phyloP scores from a whole-genome alignment of 345 rosid genomes.

The Populus ilicifolia region DNA sequence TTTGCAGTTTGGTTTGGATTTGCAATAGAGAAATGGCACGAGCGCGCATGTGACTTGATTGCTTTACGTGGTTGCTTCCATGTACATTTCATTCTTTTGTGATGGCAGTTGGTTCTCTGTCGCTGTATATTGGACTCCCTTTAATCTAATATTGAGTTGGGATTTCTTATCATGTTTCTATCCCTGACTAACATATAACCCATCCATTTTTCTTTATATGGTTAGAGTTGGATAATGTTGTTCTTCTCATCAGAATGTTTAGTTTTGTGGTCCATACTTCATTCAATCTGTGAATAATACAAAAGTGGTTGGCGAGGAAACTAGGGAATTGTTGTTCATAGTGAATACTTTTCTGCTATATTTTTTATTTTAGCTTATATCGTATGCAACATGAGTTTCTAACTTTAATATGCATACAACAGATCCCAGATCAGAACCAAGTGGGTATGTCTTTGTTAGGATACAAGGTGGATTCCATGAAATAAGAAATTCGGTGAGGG shows the following conservation, averaged over 20 bases:
- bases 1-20: not conserved
- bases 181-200: not conserved
- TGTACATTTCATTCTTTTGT: not conserved
- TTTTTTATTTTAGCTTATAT: not conserved
- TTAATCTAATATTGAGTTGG: not conserved
- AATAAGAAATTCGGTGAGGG: conserved; percentile 89
- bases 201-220: not conserved
- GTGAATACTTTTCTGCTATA: not conserved
- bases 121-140: not conserved
- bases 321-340: not conserved
- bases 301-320: not conserved
- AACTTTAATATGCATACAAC: conserved; percentile 18
- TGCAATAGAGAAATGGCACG: not conserved
- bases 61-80: not conserved
- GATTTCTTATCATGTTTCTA: not conserved
- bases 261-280: not conserved
- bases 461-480: conserved; percentile 99
- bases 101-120: not conserved
- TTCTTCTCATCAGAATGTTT: not conserved
- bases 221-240: not conserved
- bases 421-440: conserved; percentile 60
- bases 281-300: not conserved
- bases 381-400: not conserved
- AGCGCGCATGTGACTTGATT: not conserved
- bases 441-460: conserved; percentile 79